phyloP scores from a whole-genome alignment of 345 rosid genomes.

The Gynandropsis gynandra region DNA sequence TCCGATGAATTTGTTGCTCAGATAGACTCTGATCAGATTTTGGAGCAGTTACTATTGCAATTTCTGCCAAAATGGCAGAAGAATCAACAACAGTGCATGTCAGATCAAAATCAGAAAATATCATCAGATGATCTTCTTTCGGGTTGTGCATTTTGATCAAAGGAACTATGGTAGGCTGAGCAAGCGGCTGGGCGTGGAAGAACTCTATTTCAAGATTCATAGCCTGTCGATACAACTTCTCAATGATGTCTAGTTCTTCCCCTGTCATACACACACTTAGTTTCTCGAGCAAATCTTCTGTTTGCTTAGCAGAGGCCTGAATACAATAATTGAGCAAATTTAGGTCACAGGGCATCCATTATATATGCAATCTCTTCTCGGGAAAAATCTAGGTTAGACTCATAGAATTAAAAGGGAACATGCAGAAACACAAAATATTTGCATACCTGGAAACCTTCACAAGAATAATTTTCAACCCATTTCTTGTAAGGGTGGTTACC shows the following conservation, averaged over 20 bases:
- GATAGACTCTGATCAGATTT: slow-evolving; percentile 54
- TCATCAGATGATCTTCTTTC: slow-evolving; percentile 41
- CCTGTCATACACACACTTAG: slow-evolving; percentile 90
- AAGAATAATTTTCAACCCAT: slow-evolving; percentile 78
- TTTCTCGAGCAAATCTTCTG: slow-evolving; percentile 91
- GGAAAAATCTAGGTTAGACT: slow-evolving; percentile 13
- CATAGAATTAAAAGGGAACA: slow-evolving; percentile 1
- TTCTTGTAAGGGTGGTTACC: slow-evolving; percentile 65
- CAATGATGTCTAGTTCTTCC: slow-evolving; percentile 85
- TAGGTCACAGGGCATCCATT: slow-evolving; percentile 19
- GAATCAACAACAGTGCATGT: slow-evolving; percentile 95
- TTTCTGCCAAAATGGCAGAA: slow-evolving; percentile 91
- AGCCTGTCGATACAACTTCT: slow-evolving; percentile 93
- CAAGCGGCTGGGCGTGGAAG: slow-evolving; percentile 73
- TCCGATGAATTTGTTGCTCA: slow-evolving; percentile 46
- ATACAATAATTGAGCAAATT: slow-evolving; percentile 23
- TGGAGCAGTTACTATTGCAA: slow-evolving; percentile 85
- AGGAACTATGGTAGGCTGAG: slow-evolving; percentile 71
- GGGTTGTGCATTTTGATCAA: slow-evolving; percentile 38
- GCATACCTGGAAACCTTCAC: slow-evolving; percentile 69
- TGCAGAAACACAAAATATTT: slow-evolving; percentile 14
- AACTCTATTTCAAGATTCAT: slow-evolving; percentile 95
- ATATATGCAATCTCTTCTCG: slow-evolving; percentile 7
- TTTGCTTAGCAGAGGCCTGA: slow-evolving; percentile 84
- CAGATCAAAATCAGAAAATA: slow-evolving; percentile 96